Conservation (phyloP, 192 early-diverging fungal genomes). For the Pilobolus umbonatus region DNA sequence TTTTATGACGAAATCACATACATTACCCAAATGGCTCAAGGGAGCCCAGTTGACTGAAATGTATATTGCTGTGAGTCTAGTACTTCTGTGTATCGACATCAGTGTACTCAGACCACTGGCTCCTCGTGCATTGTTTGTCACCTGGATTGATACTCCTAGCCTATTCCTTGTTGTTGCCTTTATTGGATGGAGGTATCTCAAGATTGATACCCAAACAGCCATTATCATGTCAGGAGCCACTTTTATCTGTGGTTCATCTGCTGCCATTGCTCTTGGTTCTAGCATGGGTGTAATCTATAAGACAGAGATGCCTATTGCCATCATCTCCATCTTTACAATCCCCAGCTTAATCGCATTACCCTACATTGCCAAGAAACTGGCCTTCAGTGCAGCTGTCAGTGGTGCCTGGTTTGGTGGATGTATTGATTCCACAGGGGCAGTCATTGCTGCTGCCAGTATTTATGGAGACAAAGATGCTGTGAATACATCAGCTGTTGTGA, state of each 20-base stretch:
- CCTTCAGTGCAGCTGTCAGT: conserved; percentile 34
- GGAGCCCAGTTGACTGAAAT: conserved; percentile 51
- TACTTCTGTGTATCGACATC: conserved; percentile 48
- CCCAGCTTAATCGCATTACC: conserved; percentile 50
- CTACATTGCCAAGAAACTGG: conserved; percentile 42
- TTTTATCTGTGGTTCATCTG: conserved; percentile 51
- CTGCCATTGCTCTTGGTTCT: conserved; percentile 43
- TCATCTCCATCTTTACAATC: conserved; percentile 52
- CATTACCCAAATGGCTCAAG: conserved; percentile 45
- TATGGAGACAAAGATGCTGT: conserved; percentile 41
- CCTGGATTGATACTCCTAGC: conserved; percentile 50
- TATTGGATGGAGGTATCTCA: conserved; percentile 38
- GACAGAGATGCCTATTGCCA: conserved; percentile 51
- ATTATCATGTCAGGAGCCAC: conserved; percentile 53
- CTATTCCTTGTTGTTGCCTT: conserved; percentile 45
- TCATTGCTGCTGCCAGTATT: conserved; percentile 48
- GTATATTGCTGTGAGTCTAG: conserved; percentile 49
- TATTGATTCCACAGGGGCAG: conserved; percentile 52
- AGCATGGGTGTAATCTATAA: conserved; percentile 42
- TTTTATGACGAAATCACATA: not conserved
- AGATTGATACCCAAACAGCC: conserved; percentile 44
- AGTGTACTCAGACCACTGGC: conserved; percentile 41
- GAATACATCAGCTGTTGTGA: conserved; percentile 47
- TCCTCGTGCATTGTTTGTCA: conserved; percentile 48
- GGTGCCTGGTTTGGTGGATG: conserved; percentile 55